These are phyloP conservation scores for Mycena albidolilacea DNA, from an alignment of 768 basidiomycete genomes.

Conservation along the genomic window DNA sequence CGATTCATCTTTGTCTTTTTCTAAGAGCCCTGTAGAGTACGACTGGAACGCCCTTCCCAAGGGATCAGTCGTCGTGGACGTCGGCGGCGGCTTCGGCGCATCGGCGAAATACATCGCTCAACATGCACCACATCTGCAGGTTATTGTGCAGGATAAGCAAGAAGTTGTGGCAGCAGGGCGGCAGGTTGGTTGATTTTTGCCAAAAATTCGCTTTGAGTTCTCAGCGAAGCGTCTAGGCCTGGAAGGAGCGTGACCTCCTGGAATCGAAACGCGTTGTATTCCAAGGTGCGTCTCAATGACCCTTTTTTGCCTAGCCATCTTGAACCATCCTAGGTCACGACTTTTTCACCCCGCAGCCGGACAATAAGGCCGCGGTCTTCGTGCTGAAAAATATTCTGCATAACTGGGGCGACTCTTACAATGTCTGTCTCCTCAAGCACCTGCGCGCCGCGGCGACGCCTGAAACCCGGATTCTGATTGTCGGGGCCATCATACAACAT, in stretches of 20 bases:
- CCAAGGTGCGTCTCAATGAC: background rate
- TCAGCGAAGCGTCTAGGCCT: background rate
- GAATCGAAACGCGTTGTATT: background rate
- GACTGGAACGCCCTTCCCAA: background rate
- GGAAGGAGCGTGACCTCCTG: background rate
- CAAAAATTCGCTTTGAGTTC: too few species aligned
- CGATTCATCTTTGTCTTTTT: too few species aligned
- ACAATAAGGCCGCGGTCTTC: background rate
- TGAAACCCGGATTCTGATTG: too few species aligned
- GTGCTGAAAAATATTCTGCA: background rate
- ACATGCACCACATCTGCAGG: background rate
- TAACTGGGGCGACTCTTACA: background rate
- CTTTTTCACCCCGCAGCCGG: background rate
- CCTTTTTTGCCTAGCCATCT: background rate
- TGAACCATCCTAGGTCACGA: background rate
- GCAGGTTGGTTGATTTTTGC: background rate
- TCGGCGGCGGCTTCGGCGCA: background rate
- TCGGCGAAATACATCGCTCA: background rate
- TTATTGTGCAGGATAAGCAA: background rate
- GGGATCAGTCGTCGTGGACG: background rate
- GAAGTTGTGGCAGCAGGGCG: background rate
- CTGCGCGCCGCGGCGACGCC: background rate
- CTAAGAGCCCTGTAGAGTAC: background rate
- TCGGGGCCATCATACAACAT: too few species aligned
- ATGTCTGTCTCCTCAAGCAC: background rate